Conservation (phyloP, 441 rosid species). For the Bocquillonia castaneifolia region DNA sequence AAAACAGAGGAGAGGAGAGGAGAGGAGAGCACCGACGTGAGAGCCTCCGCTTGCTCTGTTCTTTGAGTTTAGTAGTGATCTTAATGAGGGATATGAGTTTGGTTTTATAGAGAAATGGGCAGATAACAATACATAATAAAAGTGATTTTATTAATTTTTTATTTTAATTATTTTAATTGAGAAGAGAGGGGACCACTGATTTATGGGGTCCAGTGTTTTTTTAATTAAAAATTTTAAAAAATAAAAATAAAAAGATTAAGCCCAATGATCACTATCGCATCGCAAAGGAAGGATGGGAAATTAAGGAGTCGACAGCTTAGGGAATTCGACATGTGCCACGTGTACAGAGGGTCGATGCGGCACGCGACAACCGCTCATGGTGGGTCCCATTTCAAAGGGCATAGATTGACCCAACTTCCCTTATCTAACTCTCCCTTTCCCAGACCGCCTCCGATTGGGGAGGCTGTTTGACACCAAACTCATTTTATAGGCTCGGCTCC, state of each 20-base stretch:
- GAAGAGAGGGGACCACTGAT: neutral
- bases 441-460: neutral
- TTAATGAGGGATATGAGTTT: neutral
- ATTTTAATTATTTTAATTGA: too few relatives aligned
- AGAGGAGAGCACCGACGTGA: slow-evolving; percentile 1
- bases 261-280: neutral
- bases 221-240: neutral
- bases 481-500: slow-evolving; percentile 13
- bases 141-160: too few relatives aligned
- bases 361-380: slow-evolving; percentile 57
- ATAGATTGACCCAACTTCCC: neutral
- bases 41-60: neutral
- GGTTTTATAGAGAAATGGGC: neutral
- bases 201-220: neutral
- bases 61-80: neutral
- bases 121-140: neutral
- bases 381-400: slow-evolving; percentile 25
- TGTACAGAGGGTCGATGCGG: slow-evolving; percentile 43
- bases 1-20: neutral
- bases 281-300: too few relatives aligned
- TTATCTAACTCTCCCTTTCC: too few relatives aligned
- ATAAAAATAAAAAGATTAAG: too few relatives aligned
- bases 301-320: slow-evolving; percentile 30
- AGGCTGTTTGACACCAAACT: too few relatives aligned
- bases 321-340: slow-evolving; percentile 34